Conservation (phyloP, 108 stramenopile species). For the Mediolabrus comicus region DNA sequence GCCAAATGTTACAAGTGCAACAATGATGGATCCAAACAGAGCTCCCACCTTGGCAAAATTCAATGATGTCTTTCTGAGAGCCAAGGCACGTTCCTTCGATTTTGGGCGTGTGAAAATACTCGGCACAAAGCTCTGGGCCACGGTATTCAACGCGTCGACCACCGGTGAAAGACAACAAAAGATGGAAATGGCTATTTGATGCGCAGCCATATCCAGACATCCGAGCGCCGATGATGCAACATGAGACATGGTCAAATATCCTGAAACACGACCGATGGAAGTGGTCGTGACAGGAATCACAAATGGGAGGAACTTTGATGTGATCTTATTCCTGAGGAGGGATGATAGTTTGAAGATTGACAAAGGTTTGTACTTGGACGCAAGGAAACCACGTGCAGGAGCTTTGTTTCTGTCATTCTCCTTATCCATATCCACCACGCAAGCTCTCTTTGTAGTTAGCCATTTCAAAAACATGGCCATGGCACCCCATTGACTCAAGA, state of each 20-base stretch:
- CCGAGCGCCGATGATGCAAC: slow-evolving; percentile 66
- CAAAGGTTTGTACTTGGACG: background rate
- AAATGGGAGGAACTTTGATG: slow-evolving; percentile 55
- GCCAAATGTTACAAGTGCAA: slow-evolving; percentile 43
- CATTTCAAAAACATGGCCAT: slow-evolving; percentile 69
- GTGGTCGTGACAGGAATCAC: slow-evolving; percentile 70
- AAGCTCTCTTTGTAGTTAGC: slow-evolving; percentile 35
- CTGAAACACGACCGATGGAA: slow-evolving; percentile 64
- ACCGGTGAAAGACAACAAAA: slow-evolving; percentile 72
- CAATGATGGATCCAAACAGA: slow-evolving; percentile 61
- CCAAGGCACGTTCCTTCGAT: slow-evolving; percentile 50
- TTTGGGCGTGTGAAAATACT: slow-evolving; percentile 45
- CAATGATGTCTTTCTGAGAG: slow-evolving; percentile 47
- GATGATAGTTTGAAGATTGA: background rate
- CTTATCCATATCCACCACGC: background rate
- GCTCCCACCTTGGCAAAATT: slow-evolving; percentile 76
- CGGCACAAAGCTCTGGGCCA: slow-evolving; percentile 74
- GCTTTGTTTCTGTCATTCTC: background rate
- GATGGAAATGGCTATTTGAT: slow-evolving; percentile 63
- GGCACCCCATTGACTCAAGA: slow-evolving; percentile 79
- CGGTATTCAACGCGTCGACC: slow-evolving; percentile 66
- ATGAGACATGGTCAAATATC: slow-evolving; percentile 74
- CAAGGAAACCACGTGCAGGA: slow-evolving; percentile 6
- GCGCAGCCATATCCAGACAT: slow-evolving; percentile 68
- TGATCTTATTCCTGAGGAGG: background rate